Percentiles rank a stretch among this genome's conserved stretches.
Conservation (phyloP, 2,329 filamentous ascomycete genomes). For the Colletotrichum magnum region DNA sequence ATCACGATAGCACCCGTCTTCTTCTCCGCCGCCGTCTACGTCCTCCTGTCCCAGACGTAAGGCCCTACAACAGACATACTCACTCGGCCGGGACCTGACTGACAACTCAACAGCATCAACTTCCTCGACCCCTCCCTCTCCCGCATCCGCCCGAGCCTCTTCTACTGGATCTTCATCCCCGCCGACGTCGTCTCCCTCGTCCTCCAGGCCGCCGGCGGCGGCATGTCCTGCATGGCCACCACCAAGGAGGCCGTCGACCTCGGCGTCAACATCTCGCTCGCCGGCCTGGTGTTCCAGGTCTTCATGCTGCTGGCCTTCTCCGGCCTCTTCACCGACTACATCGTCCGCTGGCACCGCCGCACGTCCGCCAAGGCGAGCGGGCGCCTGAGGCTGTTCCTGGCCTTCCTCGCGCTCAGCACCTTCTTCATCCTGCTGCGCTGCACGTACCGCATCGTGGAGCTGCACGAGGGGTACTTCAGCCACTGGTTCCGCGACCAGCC, state of each 20-base stretch:
- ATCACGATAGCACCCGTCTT: conserved; percentile 51
- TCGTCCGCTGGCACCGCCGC: conserved; percentile 47
- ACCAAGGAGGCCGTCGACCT: conserved; percentile 47
- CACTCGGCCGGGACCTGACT: too few species aligned
- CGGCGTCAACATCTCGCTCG: conserved; percentile 65
- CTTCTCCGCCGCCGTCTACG: conserved; percentile 47
- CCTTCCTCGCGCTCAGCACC: conserved; percentile 64
- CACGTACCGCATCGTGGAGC: conserved; percentile 71
- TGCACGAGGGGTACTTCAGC: conserved; percentile 68
- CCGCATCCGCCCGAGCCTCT: conserved; percentile 49
- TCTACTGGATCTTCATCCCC: conserved; percentile 59
- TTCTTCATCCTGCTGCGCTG: conserved; percentile 70
- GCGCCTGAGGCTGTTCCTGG: conserved; percentile 57
- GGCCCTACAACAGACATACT: too few species aligned
- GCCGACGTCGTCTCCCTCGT: conserved; percentile 66
- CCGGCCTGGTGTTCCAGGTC: conserved; percentile 66
- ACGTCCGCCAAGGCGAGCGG: conserved; percentile 38
- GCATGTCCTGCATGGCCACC: conserved; percentile 55
- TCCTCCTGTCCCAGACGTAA: conserved; percentile 42
- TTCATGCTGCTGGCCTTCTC: conserved; percentile 62
- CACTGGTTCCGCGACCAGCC: conserved; percentile 60
- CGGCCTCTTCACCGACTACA: conserved; percentile 57
- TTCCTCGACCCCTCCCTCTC: conserved; percentile 44
- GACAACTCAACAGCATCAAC: conserved; percentile 48
- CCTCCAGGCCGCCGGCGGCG: conserved; percentile 67